Evolutionary conservation across 306 rosid genomes (phyloP), one percentile per base, ranked within the genome.

Genomic region (Lathyrus tuberosus): DNA sequence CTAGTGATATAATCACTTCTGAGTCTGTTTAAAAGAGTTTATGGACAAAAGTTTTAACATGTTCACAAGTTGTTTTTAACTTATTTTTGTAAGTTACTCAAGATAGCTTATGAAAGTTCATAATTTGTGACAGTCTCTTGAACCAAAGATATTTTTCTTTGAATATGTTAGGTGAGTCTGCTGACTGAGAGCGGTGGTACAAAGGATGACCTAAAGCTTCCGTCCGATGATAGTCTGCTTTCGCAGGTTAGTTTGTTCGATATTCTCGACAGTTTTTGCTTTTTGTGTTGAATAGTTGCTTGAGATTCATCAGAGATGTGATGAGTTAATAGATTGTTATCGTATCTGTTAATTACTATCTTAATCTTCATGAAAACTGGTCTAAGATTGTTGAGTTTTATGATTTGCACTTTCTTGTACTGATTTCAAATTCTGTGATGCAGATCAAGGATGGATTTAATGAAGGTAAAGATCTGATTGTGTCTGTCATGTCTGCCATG

Each of bases 391-490:
- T 18, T 47, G 24, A n/a, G 60, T 72, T 67, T n/a, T 44, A 22
- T 62, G 28, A 22, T 53, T 28, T 52, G 43, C 20, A 5, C 28
- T 3, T 12, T 22, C 59, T 30, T 43, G 20, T 62, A 31, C 75
- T 82, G 58, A 79, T 20, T 49, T 52, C 51, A 44, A 35, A 28
- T 46, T 54, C 13, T 38, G 6, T 65, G 9, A 37, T 80, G 84
- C 89, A 90, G 98, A 94, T 94, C 87, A 90, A 90, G 92, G 96
- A 90, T 76, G 97, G 98, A 20, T 93, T 93, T 59, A 83, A 57
- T 1, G 92, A 85, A 12, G 98, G 97, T 64, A 94, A 94, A 81
- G 98, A 94, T 79, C 79, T 94, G 77, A 95, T 94, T 53, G 95
- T 94, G 78, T 41, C 79, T 67, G 97, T 94, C 47, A 94, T 94